Base-by-base conservation (phyloP, 148 eudicot genomes). In the Silene latifolia region DNA sequence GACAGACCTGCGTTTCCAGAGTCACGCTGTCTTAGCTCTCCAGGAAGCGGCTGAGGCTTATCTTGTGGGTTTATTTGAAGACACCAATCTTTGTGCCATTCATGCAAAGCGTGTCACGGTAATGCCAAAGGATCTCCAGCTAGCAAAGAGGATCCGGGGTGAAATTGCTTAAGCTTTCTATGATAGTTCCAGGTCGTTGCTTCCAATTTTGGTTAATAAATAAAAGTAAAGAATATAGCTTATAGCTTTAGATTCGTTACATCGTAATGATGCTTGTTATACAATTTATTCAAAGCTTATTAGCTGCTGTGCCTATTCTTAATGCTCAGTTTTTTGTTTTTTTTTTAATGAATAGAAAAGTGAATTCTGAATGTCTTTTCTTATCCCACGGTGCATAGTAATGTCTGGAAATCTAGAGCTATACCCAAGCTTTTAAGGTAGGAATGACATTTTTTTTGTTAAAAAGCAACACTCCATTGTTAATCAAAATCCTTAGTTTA, bases 1-100 rank as follows among this genome's bases (percentile, higher is more conserved):
- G 71, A 67, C 71, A 18, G 71, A 67, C 71, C n/a, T 67, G 25
- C 71, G 71, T n/a, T 67, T 67, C 71, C 71, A 67, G 53, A 67
- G 71, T 17, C 71, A 67, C 15, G 71, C 71, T 35, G 53, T 67
- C 25, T 67, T 67, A 42, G 71, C 71, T 42, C 71, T 67, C 2
- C 71, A 67, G 19, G 71, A 67, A 67, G 71, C 71, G 39, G 71
- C 71, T 19, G 71, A 67, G 25, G 71, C 53, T 17, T 67, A 67
- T 67, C 71, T 67, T 0, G 71, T 67, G 25, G 71, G 71, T 42
- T 44, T 67, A 19, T 67, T 67, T 42, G 71, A 67, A 67, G 71
- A 67, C 71, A 39, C 53, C n/a, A 67, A 67, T 67, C 71, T 67
- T 39, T 67, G 71, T 67, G 71, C 71, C 71, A 67, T 67, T 39